A percentile compares a stretch with the other conserved stretches of the same genome.
These are phyloP conservation scores for Hypoxylon sp. DNA, from an alignment of 2,329 filamentous ascomycete genomes.

Conservation along the genomic window DNA sequence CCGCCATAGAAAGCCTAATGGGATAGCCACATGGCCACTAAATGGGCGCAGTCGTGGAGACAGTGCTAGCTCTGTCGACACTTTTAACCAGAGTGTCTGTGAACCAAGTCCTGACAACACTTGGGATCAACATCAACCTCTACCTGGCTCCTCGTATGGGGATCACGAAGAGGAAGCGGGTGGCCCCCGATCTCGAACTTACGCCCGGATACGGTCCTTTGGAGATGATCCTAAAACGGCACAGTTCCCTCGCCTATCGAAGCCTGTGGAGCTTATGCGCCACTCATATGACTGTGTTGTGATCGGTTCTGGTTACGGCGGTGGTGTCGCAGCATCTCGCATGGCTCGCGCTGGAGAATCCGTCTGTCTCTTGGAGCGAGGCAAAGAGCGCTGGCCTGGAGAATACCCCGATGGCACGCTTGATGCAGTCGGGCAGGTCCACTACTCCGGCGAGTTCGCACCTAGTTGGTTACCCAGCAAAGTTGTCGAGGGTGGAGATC, in stretches of 20 bases:
- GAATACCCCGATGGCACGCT: constrained; percentile 69
- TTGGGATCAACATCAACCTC: constrained; percentile 29
- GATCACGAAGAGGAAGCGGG: constrained; percentile 55
- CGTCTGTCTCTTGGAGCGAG: constrained; percentile 76
- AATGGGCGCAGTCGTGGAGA: constrained; percentile 35
- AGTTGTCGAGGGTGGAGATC: constrained; percentile 64
- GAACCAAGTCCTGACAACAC: constrained; percentile 11
- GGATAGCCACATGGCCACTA: constrained; percentile 44
- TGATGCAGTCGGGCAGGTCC: constrained; percentile 67
- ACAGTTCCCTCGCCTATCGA: constrained; percentile 68
- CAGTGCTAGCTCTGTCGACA: constrained; percentile 40
- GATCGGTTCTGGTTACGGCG: constrained; percentile 78
- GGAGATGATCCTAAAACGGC: constrained; percentile 51
- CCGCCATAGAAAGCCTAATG: constrained; percentile 37
- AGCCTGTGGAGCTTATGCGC: constrained; percentile 70
- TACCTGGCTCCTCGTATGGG: constrained; percentile 45
- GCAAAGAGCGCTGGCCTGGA: constrained; percentile 76
- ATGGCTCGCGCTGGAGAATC: constrained; percentile 73
- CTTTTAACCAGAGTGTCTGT: constrained; percentile 33
- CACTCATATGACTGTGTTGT: constrained; percentile 75
- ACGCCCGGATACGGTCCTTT: constrained; percentile 52
- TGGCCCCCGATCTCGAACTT: constrained; percentile 54
- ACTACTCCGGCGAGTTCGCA: constrained; percentile 68
- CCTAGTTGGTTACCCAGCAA: constrained; percentile 60
- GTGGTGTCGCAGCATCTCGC: constrained; percentile 74